Base-by-base conservation (phyloP, 768 basidiomycete genomes). In the Suillus lakei region DNA sequence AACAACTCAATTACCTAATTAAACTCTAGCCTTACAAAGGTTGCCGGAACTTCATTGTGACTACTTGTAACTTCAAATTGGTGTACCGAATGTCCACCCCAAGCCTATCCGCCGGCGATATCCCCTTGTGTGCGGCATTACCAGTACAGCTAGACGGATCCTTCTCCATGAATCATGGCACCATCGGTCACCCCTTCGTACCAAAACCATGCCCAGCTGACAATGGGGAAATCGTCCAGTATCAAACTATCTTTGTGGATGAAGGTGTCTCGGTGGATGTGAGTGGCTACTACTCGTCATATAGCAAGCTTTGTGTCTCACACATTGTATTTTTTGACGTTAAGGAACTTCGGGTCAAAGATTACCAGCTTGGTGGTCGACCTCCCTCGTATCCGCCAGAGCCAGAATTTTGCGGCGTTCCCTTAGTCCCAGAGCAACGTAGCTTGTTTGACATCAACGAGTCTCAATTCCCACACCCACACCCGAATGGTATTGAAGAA, bases 351-450 rank as follows among this genome's bases (percentile, higher is more conserved):
- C 53, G 53, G 12, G 21, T n/a, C 21, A 34, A 34, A 32, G 53
- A 54, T 54, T 54, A 54, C 21, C 53, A 54, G 12, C 53, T 54
- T 21, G 30, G 32, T 32, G 53, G 53, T 32, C 53, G 53, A 13
- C 53, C 53, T 54, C 32, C 53, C 18, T 54, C 53, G 15, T 53
- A 53, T 53, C 18, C 30, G 30, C 30, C 30, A 18, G 32, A 54
- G 6, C 10, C 21, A 54, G 12, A 54, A 13, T 54, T 54, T 18
- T 54, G 30, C 21, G 53, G 21, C 12, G 5, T 54, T 32, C 7
- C 32, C 32, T 32, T 54, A 34, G 53, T 21, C 10, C 6, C 21
- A n/a, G 50, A 51, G 28, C 8, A 30, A 18, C 2, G 12, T 13
- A 32, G 32, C 32, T 12, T 34, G 10, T 32, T 34, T 54, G 53